Conservation (phyloP, 2,329 filamentous ascomycete genomes). For the Aspergillus calidoustus region DNA sequence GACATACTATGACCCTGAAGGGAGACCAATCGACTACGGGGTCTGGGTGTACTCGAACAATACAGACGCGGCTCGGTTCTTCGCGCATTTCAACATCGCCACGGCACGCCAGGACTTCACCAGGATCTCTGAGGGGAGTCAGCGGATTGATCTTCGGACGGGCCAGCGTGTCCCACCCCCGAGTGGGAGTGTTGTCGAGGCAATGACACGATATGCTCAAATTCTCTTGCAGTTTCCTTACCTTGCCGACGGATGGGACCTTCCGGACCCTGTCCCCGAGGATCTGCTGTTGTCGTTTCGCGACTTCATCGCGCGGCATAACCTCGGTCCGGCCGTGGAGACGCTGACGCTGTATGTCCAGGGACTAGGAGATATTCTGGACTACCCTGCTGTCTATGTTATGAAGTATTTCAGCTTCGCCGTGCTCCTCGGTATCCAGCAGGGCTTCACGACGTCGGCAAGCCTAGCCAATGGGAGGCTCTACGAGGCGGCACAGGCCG, state of each 20-base stretch:
- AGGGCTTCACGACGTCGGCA: conserved; percentile 34
- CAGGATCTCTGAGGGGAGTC: background rate
- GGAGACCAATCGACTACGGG: conserved; percentile 33
- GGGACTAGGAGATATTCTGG: conserved; percentile 27
- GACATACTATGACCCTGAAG: conserved; percentile 30
- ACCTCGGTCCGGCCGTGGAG: conserved; percentile 26
- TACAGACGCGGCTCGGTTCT: conserved; percentile 26
- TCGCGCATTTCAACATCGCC: conserved; percentile 29
- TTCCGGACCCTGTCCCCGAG: conserved; percentile 35
- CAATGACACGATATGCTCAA: conserved; percentile 21
- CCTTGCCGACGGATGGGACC: conserved; percentile 29
- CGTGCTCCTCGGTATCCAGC: conserved; percentile 41
- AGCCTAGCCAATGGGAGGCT: conserved; percentile 46
- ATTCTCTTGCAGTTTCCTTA: conserved; percentile 30
- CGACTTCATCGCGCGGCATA: conserved; percentile 33
- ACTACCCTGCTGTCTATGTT: conserved; percentile 28
- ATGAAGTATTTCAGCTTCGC: conserved; percentile 30
- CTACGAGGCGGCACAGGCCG: conserved; percentile 43
- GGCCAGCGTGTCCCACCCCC: conserved; percentile 23
- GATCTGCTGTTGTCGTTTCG: conserved; percentile 36
- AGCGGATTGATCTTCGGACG: conserved; percentile 28
- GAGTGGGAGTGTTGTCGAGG: conserved; percentile 16
- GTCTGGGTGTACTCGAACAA: conserved; percentile 32
- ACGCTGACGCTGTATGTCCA: conserved; percentile 25
- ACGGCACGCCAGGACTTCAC: background rate